A percentile compares a stretch with the other conserved stretches of the same genome.
Evolutionary conservation across 2,329 filamentous ascomycete genomes (phyloP).

Genomic region (Rhinocladiella similis): DNA sequence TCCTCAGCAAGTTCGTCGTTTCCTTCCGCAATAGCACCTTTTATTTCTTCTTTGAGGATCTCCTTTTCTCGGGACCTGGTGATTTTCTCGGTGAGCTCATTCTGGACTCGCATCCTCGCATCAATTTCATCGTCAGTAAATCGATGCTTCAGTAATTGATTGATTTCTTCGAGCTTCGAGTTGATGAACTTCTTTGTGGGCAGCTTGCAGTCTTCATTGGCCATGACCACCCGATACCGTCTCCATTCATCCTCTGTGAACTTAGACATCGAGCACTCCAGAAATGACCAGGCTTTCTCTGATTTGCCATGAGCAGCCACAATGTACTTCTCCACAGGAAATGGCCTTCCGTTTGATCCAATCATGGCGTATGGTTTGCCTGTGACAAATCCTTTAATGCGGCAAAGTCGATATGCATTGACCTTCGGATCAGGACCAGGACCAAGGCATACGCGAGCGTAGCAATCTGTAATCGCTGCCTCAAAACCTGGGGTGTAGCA

Average conservation of each 20-base stretch:
- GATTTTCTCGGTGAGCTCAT: conserved; percentile 65
- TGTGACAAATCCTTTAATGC: conserved; percentile 83
- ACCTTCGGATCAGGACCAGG: conserved; percentile 70
- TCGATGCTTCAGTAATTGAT: conserved; percentile 71
- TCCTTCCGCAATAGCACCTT: conserved; percentile 64
- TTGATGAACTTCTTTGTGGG: conserved; percentile 71
- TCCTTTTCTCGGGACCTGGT: conserved; percentile 65
- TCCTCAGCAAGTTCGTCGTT: conserved; percentile 59
- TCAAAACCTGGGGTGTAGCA: conserved; percentile 94
- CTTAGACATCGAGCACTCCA: conserved; percentile 79
- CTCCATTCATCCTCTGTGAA: conserved; percentile 86
- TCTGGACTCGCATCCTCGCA: conserved; percentile 72
- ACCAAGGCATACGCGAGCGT: conserved; percentile 79
- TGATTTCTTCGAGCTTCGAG: conserved; percentile 78
- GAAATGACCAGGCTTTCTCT: conserved; percentile 83
- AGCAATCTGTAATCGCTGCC: conserved; percentile 77
- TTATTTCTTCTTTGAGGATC: conserved; percentile 63
- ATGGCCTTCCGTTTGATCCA: conserved; percentile 69
- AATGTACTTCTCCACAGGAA: conserved; percentile 84
- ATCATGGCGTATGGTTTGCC: conserved; percentile 83
- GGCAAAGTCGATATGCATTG: conserved; percentile 81
- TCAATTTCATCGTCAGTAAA: conserved; percentile 85
- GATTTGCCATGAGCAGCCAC: conserved; percentile 79
- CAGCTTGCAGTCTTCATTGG: conserved; percentile 68
- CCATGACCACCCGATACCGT: conserved; percentile 74